Evolutionary conservation across 257 asterid species (phyloP).

Genomic region (Gentiana macrophylla): DNA sequence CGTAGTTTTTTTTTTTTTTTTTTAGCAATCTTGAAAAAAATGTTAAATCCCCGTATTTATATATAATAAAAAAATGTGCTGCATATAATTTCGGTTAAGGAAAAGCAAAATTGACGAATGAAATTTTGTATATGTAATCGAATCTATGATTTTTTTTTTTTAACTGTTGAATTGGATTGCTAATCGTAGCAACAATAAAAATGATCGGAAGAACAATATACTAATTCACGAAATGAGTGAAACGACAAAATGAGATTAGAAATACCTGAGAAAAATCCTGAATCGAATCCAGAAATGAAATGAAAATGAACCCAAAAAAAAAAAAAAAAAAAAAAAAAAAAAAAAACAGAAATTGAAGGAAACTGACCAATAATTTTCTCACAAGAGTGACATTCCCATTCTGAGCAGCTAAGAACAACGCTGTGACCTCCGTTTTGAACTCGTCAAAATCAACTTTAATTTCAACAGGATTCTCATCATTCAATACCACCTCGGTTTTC

Average conservation of each 20-base stretch:
- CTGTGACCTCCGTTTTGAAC: conserved; percentile 65
- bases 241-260: background rate
- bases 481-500: conserved; percentile 38
- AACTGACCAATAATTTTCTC: conserved; percentile 45
- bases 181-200: no score
- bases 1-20: no score
- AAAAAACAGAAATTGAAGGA: background rate
- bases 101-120: no score
- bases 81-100: no score
- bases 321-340: background rate
- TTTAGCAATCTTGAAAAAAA: no score
- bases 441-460: conserved; percentile 48
- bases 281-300: background rate
- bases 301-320: background rate
- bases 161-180: no score
- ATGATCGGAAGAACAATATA: background rate
- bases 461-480: conserved; percentile 40
- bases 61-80: no score
- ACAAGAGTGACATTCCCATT: conserved; percentile 47
- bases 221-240: background rate
- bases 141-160: no score
- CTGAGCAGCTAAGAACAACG: conserved; percentile 51
- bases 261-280: background rate
- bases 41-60: no score
- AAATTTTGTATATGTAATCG: no score